A percentile compares a stretch with the other conserved stretches of the same genome.
These are phyloP conservation scores for Ceratocystis cacaofunesta DNA, from an alignment of 2,329 filamentous ascomycete genomes.

Conservation along the genomic window DNA sequence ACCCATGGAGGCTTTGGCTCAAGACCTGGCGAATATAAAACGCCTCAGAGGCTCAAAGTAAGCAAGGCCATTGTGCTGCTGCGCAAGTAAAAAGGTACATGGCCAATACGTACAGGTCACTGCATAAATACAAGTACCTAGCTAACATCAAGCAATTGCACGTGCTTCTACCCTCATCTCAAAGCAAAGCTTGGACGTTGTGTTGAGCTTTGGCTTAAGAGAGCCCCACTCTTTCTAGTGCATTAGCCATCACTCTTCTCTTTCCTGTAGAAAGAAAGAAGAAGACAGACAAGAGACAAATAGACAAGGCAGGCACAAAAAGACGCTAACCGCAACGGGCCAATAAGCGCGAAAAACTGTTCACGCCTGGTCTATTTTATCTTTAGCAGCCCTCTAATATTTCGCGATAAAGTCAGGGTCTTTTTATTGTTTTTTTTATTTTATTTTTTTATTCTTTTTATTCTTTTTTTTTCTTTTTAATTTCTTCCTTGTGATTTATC, in stretches of 20 bases:
- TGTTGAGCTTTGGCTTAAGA: not conserved
- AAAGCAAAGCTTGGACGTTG: not conserved
- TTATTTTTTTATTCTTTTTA: not conserved
- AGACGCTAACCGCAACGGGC: not conserved
- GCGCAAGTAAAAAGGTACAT: not conserved
- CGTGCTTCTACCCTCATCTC: not conserved
- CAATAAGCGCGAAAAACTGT: not conserved
- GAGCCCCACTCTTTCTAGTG: not conserved
- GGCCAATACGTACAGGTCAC: not conserved
- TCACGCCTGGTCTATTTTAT: not conserved
- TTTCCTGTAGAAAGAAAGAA: not conserved
- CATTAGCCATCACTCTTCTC: too few relatives aligned
- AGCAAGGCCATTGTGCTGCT: not conserved
- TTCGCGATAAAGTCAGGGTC: not conserved
- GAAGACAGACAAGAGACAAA: not conserved
- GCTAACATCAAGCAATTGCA: not conserved
- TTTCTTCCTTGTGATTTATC: not conserved
- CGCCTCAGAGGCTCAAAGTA: too few relatives aligned
- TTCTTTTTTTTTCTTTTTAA: not conserved
- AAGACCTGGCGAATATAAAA: too few relatives aligned
- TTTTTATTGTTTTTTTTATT: not conserved
- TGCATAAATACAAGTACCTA: not conserved
- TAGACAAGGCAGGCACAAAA: not conserved
- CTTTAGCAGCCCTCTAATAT: not conserved
- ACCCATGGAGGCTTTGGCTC: too few relatives aligned